Conservation (phyloP, 2,329 filamentous ascomycete species). For the Ophiostoma ulmi region DNA sequence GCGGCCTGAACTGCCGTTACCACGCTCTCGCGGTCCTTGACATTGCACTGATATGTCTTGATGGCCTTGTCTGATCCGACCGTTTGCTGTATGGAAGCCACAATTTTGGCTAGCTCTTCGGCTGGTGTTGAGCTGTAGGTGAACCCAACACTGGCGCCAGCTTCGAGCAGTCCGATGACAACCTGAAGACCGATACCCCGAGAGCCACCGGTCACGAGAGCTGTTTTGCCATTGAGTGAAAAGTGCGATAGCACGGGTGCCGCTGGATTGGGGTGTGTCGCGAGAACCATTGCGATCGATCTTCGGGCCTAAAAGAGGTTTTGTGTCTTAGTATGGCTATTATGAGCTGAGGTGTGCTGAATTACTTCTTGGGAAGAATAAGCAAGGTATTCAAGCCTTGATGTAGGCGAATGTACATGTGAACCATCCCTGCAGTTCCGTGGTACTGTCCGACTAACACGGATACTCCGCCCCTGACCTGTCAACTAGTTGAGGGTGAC, state of each 20-base stretch:
- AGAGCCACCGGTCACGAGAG: slow-evolving; percentile 64
- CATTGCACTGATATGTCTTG: slow-evolving; percentile 58
- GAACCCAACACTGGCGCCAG: slow-evolving; percentile 64
- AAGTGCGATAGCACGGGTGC: slow-evolving; percentile 56
- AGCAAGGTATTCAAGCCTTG: background rate
- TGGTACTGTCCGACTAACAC: background rate
- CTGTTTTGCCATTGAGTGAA: slow-evolving; percentile 67
- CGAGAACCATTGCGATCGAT: slow-evolving; percentile 31
- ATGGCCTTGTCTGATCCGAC: slow-evolving; percentile 53
- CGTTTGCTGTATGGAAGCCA: slow-evolving; percentile 59
- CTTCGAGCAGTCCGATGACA: slow-evolving; percentile 62
- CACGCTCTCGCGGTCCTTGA: slow-evolving; percentile 50
- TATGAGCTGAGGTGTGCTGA: background rate
- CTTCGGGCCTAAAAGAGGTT: background rate
- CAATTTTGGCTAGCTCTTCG: slow-evolving; percentile 60
- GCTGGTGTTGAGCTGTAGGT: slow-evolving; percentile 68
- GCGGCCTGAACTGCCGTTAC: slow-evolving; percentile 48
- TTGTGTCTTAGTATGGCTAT: background rate
- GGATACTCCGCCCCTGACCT: background rate
- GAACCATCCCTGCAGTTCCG: too few relatives aligned
- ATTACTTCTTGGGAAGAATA: background rate
- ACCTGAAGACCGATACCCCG: slow-evolving; percentile 66
- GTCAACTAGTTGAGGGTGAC: background rate
- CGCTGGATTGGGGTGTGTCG: slow-evolving; percentile 32
- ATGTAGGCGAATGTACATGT: background rate